phyloP scores from a whole-genome alignment of 768 basidiomycete genomes.

The Dentipellis fragilis region DNA sequence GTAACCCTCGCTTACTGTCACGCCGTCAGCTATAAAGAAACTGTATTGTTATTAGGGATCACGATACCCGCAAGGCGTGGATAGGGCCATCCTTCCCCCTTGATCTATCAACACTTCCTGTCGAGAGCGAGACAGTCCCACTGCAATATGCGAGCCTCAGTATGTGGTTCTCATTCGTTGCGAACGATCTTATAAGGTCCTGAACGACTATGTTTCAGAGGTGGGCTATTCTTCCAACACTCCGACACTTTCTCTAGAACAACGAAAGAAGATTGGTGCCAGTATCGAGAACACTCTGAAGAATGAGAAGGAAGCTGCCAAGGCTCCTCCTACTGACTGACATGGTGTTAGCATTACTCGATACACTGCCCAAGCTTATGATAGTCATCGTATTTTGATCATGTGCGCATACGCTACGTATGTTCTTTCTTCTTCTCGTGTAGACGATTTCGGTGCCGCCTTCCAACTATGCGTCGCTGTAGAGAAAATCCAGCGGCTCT shows the following conservation, averaged over 20 bases:
- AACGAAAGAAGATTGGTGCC: conserved; percentile 49
- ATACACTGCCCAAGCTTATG: too few species aligned
- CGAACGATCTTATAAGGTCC: neutral
- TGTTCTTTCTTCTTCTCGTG: too few species aligned
- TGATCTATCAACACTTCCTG: conserved; percentile 46
- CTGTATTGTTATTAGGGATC: conserved; percentile 37
- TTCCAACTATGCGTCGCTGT: too few species aligned
- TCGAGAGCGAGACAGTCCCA: conserved; percentile 44
- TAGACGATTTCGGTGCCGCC: too few species aligned
- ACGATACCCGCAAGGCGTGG: conserved; percentile 63
- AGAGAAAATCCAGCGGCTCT: too few species aligned
- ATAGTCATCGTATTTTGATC: too few species aligned
- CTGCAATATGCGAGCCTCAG: conserved; percentile 49
- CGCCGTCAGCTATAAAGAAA: too few species aligned
- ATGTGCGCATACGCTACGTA: too few species aligned
- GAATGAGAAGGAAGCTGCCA: conserved; percentile 59
- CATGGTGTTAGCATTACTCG: too few species aligned
- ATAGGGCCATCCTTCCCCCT: conserved; percentile 63
- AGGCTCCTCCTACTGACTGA: conserved; percentile 29
- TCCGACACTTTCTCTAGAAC: conserved; percentile 43
- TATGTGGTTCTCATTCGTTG: conserved; percentile 1
- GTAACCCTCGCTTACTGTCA: conserved; percentile 11
- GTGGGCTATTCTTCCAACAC: conserved; percentile 57
- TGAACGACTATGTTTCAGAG: conserved; percentile 26
- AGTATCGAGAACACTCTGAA: conserved; percentile 50